Percentiles rank a stretch among this genome's conserved stretches.
These are phyloP conservation scores for Tuber aestivum DNA, from an alignment of 495 filamentous ascomycete genomes.

Conservation along the genomic window DNA sequence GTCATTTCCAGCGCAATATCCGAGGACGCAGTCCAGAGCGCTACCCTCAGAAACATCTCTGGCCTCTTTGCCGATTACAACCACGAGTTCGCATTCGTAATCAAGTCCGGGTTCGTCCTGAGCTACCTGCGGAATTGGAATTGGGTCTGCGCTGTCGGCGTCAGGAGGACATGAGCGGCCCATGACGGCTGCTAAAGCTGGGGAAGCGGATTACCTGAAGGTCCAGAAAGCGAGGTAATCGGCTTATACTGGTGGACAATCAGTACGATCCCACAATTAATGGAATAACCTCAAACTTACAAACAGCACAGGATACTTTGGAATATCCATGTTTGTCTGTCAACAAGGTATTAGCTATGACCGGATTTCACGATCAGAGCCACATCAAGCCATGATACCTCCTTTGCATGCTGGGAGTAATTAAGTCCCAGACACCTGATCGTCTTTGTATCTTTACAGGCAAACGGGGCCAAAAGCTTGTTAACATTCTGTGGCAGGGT, in stretches of 20 bases:
- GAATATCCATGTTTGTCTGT: constrained; percentile 63
- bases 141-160: constrained; percentile 18
- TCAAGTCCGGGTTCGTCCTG: constrained; percentile 61
- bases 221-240: constrained; percentile 62
- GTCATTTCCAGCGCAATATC: constrained; percentile 78
- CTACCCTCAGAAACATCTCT: constrained; percentile 59
- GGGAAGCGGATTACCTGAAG: constrained; percentile 49
- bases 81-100: constrained; percentile 80
- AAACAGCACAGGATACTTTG: constrained; percentile 72
- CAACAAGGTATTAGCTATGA: background rate
- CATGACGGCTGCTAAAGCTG: background rate
- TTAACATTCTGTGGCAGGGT: constrained; percentile 53
- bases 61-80: constrained; percentile 67
- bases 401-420: constrained; percentile 73
- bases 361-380: background rate
- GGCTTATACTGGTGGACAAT: constrained; percentile 60
- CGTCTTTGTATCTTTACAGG: constrained; percentile 61
- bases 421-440: constrained; percentile 78
- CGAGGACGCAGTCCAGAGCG: constrained; percentile 69
- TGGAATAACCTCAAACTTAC: constrained; percentile 44
- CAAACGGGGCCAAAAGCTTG: constrained; percentile 62
- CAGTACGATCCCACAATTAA: background rate
- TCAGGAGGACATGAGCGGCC: background rate
- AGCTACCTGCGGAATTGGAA: constrained; percentile 31
- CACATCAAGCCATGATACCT: constrained; percentile 48